These are phyloP conservation scores for Exophiala alcalophila DNA, from an alignment of 2,329 filamentous ascomycete genomes.

Conservation along the genomic window DNA sequence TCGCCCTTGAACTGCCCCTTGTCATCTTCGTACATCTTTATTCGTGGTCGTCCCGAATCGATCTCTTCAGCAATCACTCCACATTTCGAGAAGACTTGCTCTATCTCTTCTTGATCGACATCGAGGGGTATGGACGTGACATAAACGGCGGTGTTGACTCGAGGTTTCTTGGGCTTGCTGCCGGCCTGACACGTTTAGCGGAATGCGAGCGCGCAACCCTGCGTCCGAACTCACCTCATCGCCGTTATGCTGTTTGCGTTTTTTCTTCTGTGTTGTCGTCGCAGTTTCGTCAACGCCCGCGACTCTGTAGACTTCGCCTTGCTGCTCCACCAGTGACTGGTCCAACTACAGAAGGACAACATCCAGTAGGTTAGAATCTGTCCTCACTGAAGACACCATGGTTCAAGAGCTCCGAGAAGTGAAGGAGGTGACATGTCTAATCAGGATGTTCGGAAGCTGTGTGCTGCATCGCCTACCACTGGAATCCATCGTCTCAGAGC, in stretches of 20 bases:
- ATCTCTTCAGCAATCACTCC: slow-evolving; percentile 94
- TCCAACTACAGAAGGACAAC: slow-evolving; percentile 48
- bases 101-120: slow-evolving; percentile 74
- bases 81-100: slow-evolving; percentile 79
- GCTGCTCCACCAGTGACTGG: slow-evolving; percentile 58
- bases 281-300: slow-evolving; percentile 58
- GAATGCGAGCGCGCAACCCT: slow-evolving; percentile 40
- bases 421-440: slow-evolving; percentile 6
- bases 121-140: slow-evolving; percentile 83
- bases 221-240: slow-evolving; percentile 46
- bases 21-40: slow-evolving; percentile 87
- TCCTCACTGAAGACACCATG: slow-evolving; percentile 16
- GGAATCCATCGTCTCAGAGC: slow-evolving; percentile 72
- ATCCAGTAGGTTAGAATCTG: slow-evolving; percentile 27
- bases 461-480: slow-evolving; percentile 45
- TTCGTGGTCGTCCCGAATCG: slow-evolving; percentile 78
- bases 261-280: slow-evolving; percentile 49
- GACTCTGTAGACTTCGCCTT: slow-evolving; percentile 60
- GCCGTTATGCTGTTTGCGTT: slow-evolving; percentile 51
- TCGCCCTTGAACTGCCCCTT: slow-evolving; percentile 88
- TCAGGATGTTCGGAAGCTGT: slow-evolving; percentile 16
- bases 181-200: slow-evolving; percentile 31
- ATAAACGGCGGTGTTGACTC: slow-evolving; percentile 85
- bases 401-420: slow-evolving; percentile 21
- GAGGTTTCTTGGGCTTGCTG: slow-evolving; percentile 40